Evolutionary conservation across 2,329 filamentous ascomycete genomes (phyloP).

Genomic region (Paraphaeosphaeria sporulosa): DNA sequence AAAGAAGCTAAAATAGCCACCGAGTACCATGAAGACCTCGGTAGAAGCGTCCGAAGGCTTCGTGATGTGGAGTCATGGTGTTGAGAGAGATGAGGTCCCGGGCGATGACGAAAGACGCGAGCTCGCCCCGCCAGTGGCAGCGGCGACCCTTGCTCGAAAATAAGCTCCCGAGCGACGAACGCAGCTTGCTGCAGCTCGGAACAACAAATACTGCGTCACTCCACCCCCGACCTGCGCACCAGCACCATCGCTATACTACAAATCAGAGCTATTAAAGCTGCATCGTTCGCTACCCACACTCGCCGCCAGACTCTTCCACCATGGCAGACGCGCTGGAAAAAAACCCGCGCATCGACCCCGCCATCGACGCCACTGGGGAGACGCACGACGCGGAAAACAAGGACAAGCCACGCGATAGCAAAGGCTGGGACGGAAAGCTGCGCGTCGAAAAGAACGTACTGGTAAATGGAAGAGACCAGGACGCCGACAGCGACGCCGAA

Average conservation of each 20-base stretch:
- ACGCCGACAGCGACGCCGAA: constrained; percentile 79
- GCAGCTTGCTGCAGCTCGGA: constrained; percentile 3
- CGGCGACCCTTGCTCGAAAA: constrained; percentile 1
- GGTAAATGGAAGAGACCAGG: constrained; percentile 54
- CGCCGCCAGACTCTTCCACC: neutral
- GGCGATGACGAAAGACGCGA: neutral
- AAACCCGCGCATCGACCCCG: constrained; percentile 37
- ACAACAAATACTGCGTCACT: neutral
- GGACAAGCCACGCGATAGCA: constrained; percentile 48
- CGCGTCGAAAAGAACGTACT: constrained; percentile 72
- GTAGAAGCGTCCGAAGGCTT: neutral
- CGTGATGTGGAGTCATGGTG: neutral
- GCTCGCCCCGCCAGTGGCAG: neutral
- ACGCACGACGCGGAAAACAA: constrained; percentile 32
- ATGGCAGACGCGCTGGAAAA: constrained; percentile 34
- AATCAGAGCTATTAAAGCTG: neutral
- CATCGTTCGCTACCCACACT: neutral
- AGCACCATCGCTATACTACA: neutral
- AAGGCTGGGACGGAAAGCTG: constrained; percentile 85
- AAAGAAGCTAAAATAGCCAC: neutral
- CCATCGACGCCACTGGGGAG: constrained; percentile 32
- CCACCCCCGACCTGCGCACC: neutral
- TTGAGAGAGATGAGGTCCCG: neutral
- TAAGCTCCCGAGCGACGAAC: neutral
- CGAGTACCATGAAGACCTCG: neutral